phyloP scores from a whole-genome alignment of 495 filamentous ascomycete genomes.

The Penicillium salamii region DNA sequence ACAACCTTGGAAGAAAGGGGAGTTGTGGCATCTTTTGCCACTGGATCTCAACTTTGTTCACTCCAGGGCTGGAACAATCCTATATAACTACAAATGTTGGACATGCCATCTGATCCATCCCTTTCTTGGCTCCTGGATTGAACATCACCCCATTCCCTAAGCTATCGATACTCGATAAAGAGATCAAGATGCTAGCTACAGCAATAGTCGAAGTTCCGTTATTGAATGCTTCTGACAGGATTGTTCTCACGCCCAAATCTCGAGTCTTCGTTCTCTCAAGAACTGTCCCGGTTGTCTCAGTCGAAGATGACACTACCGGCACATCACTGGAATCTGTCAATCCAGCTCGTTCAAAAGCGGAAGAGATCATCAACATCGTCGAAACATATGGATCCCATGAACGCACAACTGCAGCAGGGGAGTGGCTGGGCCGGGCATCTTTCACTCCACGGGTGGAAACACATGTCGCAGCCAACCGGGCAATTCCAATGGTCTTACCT shows the following conservation, averaged over 20 bases:
- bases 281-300: neutral
- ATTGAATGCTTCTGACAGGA: neutral
- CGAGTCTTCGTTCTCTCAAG: neutral
- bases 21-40: too few relatives aligned
- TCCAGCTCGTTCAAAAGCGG: neutral
- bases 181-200: constrained; percentile 4
- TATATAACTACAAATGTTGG: neutral
- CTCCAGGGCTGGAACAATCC: too few relatives aligned
- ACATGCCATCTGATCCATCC: neutral
- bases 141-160: neutral
- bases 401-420: neutral
- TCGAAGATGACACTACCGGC: neutral
- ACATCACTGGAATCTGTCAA: neutral
- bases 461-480: neutral
- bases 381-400: constrained; percentile 3
- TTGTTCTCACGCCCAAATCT: neutral
- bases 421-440: constrained; percentile 6
- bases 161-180: neutral
- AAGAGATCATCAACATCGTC: constrained; percentile 4
- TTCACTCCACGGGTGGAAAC: constrained; percentile 4
- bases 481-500: constrained; percentile 30
- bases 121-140: neutral
- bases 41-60: too few relatives aligned
- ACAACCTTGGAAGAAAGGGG: too few relatives aligned
- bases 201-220: neutral